Evolutionary conservation across 202 grass and related monocot genomes (phyloP), one percentile per base, ranked within the genome.

Genomic region (Digitaria exilis): DNA sequence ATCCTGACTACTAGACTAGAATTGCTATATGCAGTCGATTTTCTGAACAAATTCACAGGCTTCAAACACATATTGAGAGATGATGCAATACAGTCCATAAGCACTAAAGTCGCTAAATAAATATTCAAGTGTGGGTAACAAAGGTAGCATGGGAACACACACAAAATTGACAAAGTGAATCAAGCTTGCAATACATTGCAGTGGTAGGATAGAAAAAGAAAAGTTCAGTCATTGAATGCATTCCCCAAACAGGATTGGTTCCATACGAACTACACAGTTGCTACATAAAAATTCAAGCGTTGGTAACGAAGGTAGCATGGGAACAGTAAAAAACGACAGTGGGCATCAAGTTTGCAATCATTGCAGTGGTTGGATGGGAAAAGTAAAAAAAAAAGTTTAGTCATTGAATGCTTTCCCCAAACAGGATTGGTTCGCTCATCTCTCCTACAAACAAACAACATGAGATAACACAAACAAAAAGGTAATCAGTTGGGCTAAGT

Each of bases 361-460:
- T n/a, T n/a, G n/a, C n/a, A n/a, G n/a, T n/a, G n/a, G n/a, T n/a
- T n/a, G n/a, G n/a, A n/a, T n/a, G n/a, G n/a, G n/a, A n/a, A n/a
- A n/a, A n/a, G n/a, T n/a, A n/a, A n/a, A n/a, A n/a, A n/a, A n/a
- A 57, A 26, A 46, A 28, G 24, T 24, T 54, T 37, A 55, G 14
- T 13, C 46, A 67, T 16, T 14, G n/a, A 29, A 30, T 21, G 16
- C 43, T 69, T 70, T 49, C 22, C 16, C 44, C 49, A 32, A 24
- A 18, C 43, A 71, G 29, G 52, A 7, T 43, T 30, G 44, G 15
- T 71, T 39, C 5, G 0, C 13, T 73, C 30, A 12, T 64, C 24
- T 62, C 65, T 71, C 24, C 19, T 65, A 52, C 25, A 79, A 78
- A 78, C 44, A 61, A 73, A 46, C 12, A 64, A 19, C 39, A 29